Conservation (phyloP, 2,329 filamentous ascomycete genomes). For the Cyclaneusma minus region DNA sequence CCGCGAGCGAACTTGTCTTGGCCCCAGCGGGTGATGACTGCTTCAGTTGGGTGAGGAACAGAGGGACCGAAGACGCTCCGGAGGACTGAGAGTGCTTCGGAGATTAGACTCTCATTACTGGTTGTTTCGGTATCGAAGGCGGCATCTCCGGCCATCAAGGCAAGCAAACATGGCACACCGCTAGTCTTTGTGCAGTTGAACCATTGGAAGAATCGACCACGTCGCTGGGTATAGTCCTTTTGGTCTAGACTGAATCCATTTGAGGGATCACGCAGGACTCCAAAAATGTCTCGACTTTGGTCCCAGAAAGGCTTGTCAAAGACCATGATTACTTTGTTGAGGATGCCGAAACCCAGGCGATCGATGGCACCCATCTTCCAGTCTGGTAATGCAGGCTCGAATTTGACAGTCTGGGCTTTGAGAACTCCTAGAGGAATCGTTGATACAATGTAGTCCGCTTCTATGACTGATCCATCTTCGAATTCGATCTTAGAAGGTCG, state of each 20-base stretch:
- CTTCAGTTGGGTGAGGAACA: constrained; percentile 68
- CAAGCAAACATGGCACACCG: constrained; percentile 74
- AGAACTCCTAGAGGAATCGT: constrained; percentile 84
- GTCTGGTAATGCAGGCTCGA: constrained; percentile 74
- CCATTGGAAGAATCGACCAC: constrained; percentile 94
- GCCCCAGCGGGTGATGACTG: constrained; percentile 84
- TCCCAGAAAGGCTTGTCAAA: constrained; percentile 91
- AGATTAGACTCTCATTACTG: constrained; percentile 58
- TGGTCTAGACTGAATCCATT: constrained; percentile 58
- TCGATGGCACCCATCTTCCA: constrained; percentile 74
- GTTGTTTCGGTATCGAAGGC: constrained; percentile 74
- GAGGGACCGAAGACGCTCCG: constrained; percentile 55
- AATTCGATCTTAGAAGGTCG: constrained; percentile 51
- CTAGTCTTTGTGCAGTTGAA: constrained; percentile 90
- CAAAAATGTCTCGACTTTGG: constrained; percentile 78
- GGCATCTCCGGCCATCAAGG: constrained; percentile 89
- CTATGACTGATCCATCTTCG: constrained; percentile 58
- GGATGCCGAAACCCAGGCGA: constrained; percentile 77
- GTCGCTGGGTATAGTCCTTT: constrained; percentile 59
- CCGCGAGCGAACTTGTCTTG: constrained; percentile 83
- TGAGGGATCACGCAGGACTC: constrained; percentile 63
- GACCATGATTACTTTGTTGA: constrained; percentile 91
- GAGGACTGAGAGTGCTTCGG: constrained; percentile 67
- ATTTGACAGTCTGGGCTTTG: constrained; percentile 68
- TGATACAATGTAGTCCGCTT: constrained; percentile 83